Base-by-base conservation (phyloP, 2,329 filamentous ascomycete species). In the Phaeoacremonium minimum region DNA sequence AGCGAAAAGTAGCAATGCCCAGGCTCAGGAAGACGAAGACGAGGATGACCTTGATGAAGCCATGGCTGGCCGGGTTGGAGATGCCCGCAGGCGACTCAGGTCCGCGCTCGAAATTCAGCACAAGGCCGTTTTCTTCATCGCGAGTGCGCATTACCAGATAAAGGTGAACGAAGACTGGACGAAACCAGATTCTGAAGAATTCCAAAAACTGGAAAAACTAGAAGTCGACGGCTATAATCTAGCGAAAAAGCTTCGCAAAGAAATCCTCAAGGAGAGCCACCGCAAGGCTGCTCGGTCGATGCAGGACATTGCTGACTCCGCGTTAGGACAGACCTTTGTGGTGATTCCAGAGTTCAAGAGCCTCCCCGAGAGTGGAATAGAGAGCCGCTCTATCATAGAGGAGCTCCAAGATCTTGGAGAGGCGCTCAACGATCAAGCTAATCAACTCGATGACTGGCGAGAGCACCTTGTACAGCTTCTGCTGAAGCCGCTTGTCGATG, bases 91-190 rank as follows among this genome's bases (percentile, higher is more conserved):
- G 36, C 75, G 80, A 30, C 66, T 96, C 15, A 81, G 88, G 8
- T 73, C 70, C 15, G 81, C 86, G 3, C 66, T 95, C 14, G 88
- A 95, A 53, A 60, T 94, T 30, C 75, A 91, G 42, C 91, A 96
- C 55, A 80, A 83, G 46, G 87, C 84, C 18, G 71, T 79, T 1
- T 96, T 96, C 62, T 95, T 94, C 53, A 83, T 83, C 17, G 88
- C 83, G 12, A 95, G 89, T 47, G 84, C 82, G 0, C 82, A 83
- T 47, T 96, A 81, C 52, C 87, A 95, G 52, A 85, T 94, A 43
- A 93, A 90, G 52, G 76, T 78, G 1, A 77, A 90, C 38, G 58
- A 75, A 30, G 68, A 75, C 2, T 63, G 83, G 48, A 88, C 82
- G 0, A 54, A 66, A 15, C 77, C 82, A 2, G 78, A 80, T 5